phyloP scores from a whole-genome alignment of 192 early-diverging fungal species.

The Backusella tarrabulga region DNA sequence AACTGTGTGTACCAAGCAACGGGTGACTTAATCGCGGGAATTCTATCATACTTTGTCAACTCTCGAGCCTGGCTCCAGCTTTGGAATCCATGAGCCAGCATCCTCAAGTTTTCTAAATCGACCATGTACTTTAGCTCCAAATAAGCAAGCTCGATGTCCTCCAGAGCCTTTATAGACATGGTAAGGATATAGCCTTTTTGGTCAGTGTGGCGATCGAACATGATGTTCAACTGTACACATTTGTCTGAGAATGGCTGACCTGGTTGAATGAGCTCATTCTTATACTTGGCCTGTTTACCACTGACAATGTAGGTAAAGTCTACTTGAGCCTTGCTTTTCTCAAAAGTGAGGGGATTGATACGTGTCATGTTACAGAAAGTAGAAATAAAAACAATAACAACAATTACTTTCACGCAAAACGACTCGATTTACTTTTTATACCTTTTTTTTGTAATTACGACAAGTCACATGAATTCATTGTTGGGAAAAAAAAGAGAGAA shows the following conservation, averaged over 20 bases:
- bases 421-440: neutral
- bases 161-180: constrained; percentile 13
- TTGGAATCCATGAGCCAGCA: constrained; percentile 51
- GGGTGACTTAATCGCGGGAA: constrained; percentile 36
- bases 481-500: constrained; percentile 4
- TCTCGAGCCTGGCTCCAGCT: constrained; percentile 47
- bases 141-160: constrained; percentile 16
- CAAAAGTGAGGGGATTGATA: neutral
- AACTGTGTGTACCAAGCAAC: constrained; percentile 36
- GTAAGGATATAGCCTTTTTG: constrained; percentile 11
- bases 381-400: neutral
- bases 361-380: neutral
- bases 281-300: neutral
- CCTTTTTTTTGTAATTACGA: neutral
- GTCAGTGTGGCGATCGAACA: constrained; percentile 6
- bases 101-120: constrained; percentile 20
- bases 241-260: neutral
- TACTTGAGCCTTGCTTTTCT: neutral
- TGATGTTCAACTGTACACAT: neutral
- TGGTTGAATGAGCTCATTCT: neutral
- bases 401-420: neutral
- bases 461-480: neutral
- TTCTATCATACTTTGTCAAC: constrained; percentile 26
- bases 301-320: neutral
- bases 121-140: constrained; percentile 23